These are phyloP conservation scores for Chlorella sorokiniana DNA, from an alignment of 139 green algal species.

Conservation along the genomic window DNA sequence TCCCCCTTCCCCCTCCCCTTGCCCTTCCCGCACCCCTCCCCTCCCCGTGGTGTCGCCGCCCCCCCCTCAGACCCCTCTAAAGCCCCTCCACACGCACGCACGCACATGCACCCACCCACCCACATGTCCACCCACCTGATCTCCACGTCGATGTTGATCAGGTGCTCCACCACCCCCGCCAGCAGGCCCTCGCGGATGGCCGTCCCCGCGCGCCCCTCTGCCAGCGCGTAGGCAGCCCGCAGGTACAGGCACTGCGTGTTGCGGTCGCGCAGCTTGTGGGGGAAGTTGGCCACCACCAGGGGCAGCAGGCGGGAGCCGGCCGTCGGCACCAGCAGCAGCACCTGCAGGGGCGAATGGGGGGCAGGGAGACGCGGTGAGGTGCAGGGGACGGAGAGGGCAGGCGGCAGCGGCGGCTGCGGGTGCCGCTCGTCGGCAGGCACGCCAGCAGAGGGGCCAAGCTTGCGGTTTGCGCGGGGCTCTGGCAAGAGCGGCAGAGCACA, in stretches of 20 bases:
- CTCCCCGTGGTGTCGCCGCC: background rate
- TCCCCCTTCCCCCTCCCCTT: too few species aligned
- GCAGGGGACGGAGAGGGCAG: background rate
- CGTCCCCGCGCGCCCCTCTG: slow-evolving; percentile 56
- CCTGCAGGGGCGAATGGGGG: slow-evolving; percentile 31
- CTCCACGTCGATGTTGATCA: slow-evolving; percentile 83
- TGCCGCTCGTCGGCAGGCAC: too few species aligned
- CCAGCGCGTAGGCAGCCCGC: slow-evolving; percentile 58
- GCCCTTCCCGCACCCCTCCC: background rate
- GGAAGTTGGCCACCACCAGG: slow-evolving; percentile 60
- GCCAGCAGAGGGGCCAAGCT: too few species aligned
- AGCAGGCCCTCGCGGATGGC: slow-evolving; percentile 71
- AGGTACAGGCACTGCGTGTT: slow-evolving; percentile 79
- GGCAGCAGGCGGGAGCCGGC: slow-evolving; percentile 59
- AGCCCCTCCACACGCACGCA: background rate
- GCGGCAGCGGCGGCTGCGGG: too few species aligned
- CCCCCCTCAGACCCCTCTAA: too few species aligned
- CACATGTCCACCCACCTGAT: slow-evolving; percentile 61
- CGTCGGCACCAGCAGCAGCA: slow-evolving; percentile 77
- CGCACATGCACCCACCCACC: background rate
- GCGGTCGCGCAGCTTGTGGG: slow-evolving; percentile 73
- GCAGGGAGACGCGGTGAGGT: too few species aligned
- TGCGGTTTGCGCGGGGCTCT: too few species aligned
- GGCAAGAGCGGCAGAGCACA: too few species aligned
- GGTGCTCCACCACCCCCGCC: slow-evolving; percentile 67